These are phyloP conservation scores for Plasmodium blacklocki DNA, from an alignment of 169 alveolate species.

Conservation along the genomic window DNA sequence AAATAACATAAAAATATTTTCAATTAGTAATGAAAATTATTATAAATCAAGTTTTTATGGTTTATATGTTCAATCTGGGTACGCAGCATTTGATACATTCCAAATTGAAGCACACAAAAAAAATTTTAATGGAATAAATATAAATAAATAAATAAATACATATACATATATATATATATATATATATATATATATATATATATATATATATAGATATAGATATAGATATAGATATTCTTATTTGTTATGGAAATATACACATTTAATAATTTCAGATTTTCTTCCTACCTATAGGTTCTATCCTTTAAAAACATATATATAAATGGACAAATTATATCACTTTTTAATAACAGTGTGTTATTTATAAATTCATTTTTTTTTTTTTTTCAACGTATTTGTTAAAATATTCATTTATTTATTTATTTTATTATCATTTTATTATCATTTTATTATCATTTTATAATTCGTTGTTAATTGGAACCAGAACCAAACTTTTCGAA, in stretches of 20 bases:
- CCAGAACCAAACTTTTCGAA: constrained; percentile 13
- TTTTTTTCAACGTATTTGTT: no score
- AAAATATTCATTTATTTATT: no score
- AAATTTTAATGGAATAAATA: neutral
- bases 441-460: neutral
- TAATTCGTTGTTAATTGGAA: constrained; percentile 17
- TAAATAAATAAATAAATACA: neutral
- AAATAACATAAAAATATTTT: constrained; percentile 34
- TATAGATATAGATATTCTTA: no score
- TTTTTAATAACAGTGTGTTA: no score
- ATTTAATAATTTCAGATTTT: neutral
- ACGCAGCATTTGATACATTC: constrained; percentile 61
- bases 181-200: neutral
- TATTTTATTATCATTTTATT: no score
- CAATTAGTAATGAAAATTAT: constrained; percentile 23
- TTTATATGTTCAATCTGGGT: constrained; percentile 37
- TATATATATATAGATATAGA: no score
- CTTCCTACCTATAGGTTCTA: no score
- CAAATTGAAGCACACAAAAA: constrained; percentile 4
- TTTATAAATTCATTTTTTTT: no score
- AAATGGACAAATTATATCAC: no score
- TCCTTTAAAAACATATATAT: no score
- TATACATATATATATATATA: neutral
- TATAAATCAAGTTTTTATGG: constrained; percentile 45
- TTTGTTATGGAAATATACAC: neutral